Conservation (phyloP, 1,284 basidiomycete genomes). For the Coniophora puteana region DNA sequence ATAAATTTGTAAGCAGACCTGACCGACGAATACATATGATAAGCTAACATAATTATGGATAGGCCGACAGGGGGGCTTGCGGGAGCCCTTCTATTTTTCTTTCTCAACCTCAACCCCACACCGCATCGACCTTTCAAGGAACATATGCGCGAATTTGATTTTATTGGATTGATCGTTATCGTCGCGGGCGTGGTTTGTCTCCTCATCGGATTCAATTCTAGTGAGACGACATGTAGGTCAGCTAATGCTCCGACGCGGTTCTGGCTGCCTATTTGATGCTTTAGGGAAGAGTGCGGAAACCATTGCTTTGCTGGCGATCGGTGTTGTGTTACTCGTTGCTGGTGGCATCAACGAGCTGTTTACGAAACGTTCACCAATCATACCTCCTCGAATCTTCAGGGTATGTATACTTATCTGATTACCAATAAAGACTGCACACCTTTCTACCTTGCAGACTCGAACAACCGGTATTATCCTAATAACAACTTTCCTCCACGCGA, state of each 20-base stretch:
- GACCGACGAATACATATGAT: background rate
- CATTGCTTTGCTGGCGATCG: slow-evolving; percentile 46
- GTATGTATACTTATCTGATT: no score
- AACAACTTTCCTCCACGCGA: slow-evolving; percentile 35
- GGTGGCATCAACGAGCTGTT: slow-evolving; percentile 41
- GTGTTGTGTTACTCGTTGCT: slow-evolving; percentile 34
- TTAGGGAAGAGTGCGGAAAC: slow-evolving; percentile 32
- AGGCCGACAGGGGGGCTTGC: slow-evolving; percentile 44
- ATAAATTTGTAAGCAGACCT: slow-evolving; percentile 33
- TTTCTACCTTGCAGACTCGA: no score
- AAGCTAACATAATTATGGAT: background rate
- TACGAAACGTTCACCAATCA: slow-evolving; percentile 49
- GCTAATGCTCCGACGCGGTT: no score
- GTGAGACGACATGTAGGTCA: slow-evolving; percentile 45
- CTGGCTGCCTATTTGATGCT: no score
- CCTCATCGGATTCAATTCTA: slow-evolving; percentile 34
- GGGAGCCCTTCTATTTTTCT: slow-evolving; percentile 26
- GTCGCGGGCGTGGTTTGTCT: slow-evolving; percentile 45
- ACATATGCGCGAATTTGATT: slow-evolving; percentile 41
- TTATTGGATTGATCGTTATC: slow-evolving; percentile 40
- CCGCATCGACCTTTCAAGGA: slow-evolving; percentile 27
- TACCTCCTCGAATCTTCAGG: slow-evolving; percentile 46
- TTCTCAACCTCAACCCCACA: slow-evolving; percentile 31
- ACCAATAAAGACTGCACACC: no score
- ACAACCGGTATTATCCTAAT: slow-evolving; percentile 40